Evolutionary conservation across 352 stramenopile genomes (phyloP).

Genomic region (Phytophthora macrochlamydospora): DNA sequence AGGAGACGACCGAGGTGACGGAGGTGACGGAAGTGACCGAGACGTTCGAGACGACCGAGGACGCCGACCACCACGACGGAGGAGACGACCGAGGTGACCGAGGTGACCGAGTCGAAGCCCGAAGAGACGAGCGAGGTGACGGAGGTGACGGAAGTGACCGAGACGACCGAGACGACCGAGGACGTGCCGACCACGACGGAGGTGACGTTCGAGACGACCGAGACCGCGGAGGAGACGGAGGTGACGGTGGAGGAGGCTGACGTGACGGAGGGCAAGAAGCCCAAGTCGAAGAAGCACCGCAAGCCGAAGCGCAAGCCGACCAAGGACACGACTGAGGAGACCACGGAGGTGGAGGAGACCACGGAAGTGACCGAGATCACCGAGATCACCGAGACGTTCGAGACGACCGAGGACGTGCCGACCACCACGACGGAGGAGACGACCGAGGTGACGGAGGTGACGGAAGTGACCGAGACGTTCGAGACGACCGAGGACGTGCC

Average conservation of each 20-base stretch:
- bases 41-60: conserved; percentile 8
- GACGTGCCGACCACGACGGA: conserved; percentile 3
- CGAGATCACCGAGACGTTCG: conserved; percentile 4
- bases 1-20: background rate
- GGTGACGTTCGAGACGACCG: conserved; percentile 1
- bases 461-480: conserved; percentile 5
- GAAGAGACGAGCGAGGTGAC: conserved; percentile 2
- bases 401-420: conserved; percentile 5
- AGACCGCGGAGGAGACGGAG: conserved; percentile 6
- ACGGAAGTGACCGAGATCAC: conserved; percentile 10
- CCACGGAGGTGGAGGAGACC: conserved; percentile 2
- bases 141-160: conserved; percentile 4
- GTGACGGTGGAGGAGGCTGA: background rate
- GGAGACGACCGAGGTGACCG: conserved; percentile 1
- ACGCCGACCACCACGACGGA: conserved; percentile 5
- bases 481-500: conserved; percentile 8
- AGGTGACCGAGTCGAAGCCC: conserved; percentile 3
- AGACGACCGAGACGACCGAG: conserved; percentile 9
- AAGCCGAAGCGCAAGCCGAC: conserved; percentile 20
- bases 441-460: conserved; percentile 1
- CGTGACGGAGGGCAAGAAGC: conserved; percentile 15
- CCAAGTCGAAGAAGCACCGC: conserved; percentile 23
- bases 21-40: conserved; percentile 7
- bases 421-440: conserved; percentile 3
- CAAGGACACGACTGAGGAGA: conserved; percentile 3